Evolutionary conservation across 2,329 filamentous ascomycete species (phyloP), one percentile per base, ranked within the genome.

Genomic region (Talaromyces verruculosus): DNA sequence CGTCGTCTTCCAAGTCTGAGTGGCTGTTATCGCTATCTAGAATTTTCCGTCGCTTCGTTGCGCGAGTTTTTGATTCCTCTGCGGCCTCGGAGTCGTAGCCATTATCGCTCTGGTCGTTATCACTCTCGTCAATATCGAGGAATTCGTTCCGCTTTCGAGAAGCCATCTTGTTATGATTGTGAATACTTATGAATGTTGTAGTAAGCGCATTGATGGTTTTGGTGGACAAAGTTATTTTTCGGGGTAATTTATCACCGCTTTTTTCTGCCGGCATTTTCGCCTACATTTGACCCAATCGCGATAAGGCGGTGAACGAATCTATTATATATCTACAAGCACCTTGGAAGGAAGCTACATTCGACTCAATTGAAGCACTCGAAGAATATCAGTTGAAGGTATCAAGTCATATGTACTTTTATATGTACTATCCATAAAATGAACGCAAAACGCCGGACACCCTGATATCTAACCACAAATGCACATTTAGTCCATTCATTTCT

Each of bases 1-100:
- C 63, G 78, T 90, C 69, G 70, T 83, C 39, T 81, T 87, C 71
- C 87, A 65, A 22, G 51, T 67, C 65, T 70, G 70, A 61, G 68
- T 57, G 47, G 35, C 63, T 68, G 49, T 71, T 43, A 70, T 68
- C 25, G 55, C 67, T 55, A 71, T 67, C 64, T 71, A 69, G 63
- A 47, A 72, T 74, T 68, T 70, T 73, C 64, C 72, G 74, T 71
- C 71, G 73, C 71, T 76, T 79, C 65, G 70, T 70, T 53, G 68
- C 69, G 47, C 71, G 74, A 43, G 74, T 75, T 72, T 81, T 82
- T 62, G 73, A 77, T 61, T 80, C 73, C 66, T 78, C 74, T 22
- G 72, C 79, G 5, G 76, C 79, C 67, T 82, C 80, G 47, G 80
- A 82, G 67, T 82, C 79, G 64, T 82, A 82, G 67, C 80, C 80